Evolutionary conservation across 495 filamentous ascomycete species (phyloP).

Genomic region (Entonaema liquescens): DNA sequence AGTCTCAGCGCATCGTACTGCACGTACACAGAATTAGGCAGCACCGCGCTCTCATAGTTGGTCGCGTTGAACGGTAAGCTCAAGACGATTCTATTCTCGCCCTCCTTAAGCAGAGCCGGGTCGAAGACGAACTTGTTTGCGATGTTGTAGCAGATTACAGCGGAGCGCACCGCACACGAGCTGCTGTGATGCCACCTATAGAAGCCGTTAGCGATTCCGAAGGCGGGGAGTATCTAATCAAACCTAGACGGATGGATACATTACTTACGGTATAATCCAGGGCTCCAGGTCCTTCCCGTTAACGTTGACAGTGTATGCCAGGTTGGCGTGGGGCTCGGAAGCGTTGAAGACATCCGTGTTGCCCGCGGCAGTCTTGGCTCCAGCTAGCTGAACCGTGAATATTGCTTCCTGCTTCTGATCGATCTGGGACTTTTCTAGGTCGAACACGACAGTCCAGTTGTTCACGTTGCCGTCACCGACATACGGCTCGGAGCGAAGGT

Average conservation of each 20-base stretch:
- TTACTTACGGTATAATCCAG: slow-evolving; percentile 58
- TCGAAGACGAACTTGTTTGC: slow-evolving; percentile 62
- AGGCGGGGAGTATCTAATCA: background rate
- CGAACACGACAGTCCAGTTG: slow-evolving; percentile 64
- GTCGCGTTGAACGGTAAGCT: slow-evolving; percentile 63
- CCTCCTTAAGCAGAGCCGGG: slow-evolving; percentile 51
- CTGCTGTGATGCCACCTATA: slow-evolving; percentile 52
- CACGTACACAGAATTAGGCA: slow-evolving; percentile 61
- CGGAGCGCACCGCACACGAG: slow-evolving; percentile 64
- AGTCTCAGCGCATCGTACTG: slow-evolving; percentile 67
- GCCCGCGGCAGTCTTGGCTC: slow-evolving; percentile 64
- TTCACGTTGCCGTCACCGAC: slow-evolving; percentile 56
- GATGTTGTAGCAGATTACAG: slow-evolving; percentile 65
- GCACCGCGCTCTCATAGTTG: slow-evolving; percentile 61
- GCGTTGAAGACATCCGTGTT: slow-evolving; percentile 64
- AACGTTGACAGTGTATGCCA: slow-evolving; percentile 53
- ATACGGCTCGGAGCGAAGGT: slow-evolving; percentile 34
- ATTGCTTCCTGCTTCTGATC: slow-evolving; percentile 52
- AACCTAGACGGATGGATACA: background rate
- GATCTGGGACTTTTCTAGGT: slow-evolving; percentile 47
- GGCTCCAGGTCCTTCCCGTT: slow-evolving; percentile 55
- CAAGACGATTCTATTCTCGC: slow-evolving; percentile 59
- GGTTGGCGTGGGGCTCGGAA: slow-evolving; percentile 55
- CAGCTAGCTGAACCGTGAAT: slow-evolving; percentile 65
- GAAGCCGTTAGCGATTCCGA: slow-evolving; percentile 11